Evolutionary conservation across 148 eudicot genomes (phyloP), one percentile per base, ranked within the genome.

Genomic region (Arctostaphylos glauca): DNA sequence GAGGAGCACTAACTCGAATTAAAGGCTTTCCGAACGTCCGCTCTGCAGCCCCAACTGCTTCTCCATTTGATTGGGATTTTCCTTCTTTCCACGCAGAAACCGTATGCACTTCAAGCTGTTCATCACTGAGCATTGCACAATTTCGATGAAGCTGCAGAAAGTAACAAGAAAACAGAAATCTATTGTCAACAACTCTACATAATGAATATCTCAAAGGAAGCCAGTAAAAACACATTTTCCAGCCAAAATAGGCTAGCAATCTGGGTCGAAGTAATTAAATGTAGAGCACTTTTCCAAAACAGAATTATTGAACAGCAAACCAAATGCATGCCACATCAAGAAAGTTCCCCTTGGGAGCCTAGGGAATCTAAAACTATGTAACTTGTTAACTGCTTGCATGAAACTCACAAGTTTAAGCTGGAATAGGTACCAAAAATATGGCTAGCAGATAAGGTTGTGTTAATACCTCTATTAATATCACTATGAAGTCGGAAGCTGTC

Each of bases 401-500:
- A 14, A 62, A 25, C 82, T 25, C 52, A 43, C 9, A 56, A 56
- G 80, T 75, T 49, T 59, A 59, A 43, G 83, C 70, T 23, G 25
- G 38, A 67, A 67, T 43, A 38, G 16, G 46, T 13, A 21, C 55
- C 70, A 78, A n/a, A n/a, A 31, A 16, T 16, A 38, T 44, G 4
- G 9, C 59, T 3, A 7, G 55, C 54, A 78, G 43, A 58, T 18
- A n/a, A 77, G 9, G 72, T 79, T 13, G 43, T 21, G 67, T 14
- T 67, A 23, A 66, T 89, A 89, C 91, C 88, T 85, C 81, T 9
- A 87, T 60, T 41, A 89, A 55, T 56, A 89, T 82, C 71, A 83
- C 77, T 25, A 89, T 84, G 81, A 89, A 87, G 84, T 89, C 91
- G 13, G 91, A 89, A 60, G 89, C 85, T 49, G 88, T 89, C 80